Evolutionary conservation across 306 rosid species (phyloP).

Genomic region (Prunus campanulata): DNA sequence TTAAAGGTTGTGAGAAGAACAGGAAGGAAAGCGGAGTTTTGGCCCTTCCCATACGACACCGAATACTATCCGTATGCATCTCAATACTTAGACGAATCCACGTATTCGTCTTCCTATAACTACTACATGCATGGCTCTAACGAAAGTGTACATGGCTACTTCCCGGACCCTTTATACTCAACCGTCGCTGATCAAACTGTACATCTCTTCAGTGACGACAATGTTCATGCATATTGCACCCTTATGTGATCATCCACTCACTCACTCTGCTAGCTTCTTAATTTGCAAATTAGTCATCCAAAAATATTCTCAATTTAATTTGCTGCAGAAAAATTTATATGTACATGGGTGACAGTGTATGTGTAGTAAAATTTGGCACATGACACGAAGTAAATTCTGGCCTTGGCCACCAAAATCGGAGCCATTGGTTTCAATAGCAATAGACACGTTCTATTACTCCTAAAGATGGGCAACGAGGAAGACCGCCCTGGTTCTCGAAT

Average conservation of each 20-base stretch:
- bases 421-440: no score
- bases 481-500: no score
- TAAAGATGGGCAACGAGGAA: no score
- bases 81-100: slow-evolving; percentile 56
- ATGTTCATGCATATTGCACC: slow-evolving; percentile 65
- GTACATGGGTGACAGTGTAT: no score
- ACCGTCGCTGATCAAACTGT: slow-evolving; percentile 59
- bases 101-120: slow-evolving; percentile 54
- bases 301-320: no score
- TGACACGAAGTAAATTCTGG: no score
- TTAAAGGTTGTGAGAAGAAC: slow-evolving; percentile 64
- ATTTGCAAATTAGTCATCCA: no score
- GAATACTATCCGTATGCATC: slow-evolving; percentile 69
- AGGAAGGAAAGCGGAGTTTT: slow-evolving; percentile 72
- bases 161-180: slow-evolving; percentile 56
- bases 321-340: no score
- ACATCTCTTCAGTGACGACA: slow-evolving; percentile 74
- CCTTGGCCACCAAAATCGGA: no score
- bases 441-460: no score
- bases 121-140: slow-evolving; percentile 65
- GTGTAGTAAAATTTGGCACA: no score
- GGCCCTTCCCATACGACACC: slow-evolving; percentile 78
- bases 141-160: slow-evolving; percentile 58
- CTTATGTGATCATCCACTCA: slow-evolving; percentile 43
- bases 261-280: no score